A percentile compares a stretch with the other conserved stretches of the same genome.
These are phyloP conservation scores for Taphrina deformans DNA, from an alignment of 1,139 yeast species.

Conservation along the genomic window DNA sequence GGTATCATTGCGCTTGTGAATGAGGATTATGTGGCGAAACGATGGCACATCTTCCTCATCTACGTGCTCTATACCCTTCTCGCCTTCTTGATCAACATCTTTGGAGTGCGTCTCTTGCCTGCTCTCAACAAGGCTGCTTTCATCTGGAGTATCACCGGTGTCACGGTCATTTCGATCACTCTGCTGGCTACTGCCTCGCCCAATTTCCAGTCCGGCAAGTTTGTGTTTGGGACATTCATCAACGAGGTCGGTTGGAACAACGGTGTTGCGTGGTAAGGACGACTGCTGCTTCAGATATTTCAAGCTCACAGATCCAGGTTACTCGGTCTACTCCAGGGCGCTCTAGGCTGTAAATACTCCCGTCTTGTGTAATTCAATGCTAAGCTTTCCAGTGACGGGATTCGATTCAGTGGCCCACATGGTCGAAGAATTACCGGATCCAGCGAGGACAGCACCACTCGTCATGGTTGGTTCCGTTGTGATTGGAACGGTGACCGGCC, in stretches of 20 bases:
- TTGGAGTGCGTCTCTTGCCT: constrained; percentile 37
- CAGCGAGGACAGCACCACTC: constrained; percentile 62
- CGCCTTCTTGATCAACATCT: constrained; percentile 29
- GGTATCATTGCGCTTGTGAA: constrained; percentile 27
- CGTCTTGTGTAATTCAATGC: background rate
- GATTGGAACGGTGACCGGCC: constrained; percentile 66
- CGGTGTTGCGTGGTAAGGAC: constrained; percentile 25
- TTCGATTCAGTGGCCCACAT: constrained; percentile 73
- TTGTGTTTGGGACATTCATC: constrained; percentile 38
- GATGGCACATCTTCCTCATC: constrained; percentile 31
- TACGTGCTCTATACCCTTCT: constrained; percentile 17
- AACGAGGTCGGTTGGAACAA: constrained; percentile 41
- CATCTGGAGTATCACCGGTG: constrained; percentile 41
- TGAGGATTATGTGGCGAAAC: constrained; percentile 9
- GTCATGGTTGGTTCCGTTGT: constrained; percentile 69
- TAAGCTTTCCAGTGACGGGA: constrained; percentile 43
- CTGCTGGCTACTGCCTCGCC: constrained; percentile 40
- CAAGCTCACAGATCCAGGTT: background rate
- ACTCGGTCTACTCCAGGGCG: constrained; percentile 21
- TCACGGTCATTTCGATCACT: constrained; percentile 40
- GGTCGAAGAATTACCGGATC: constrained; percentile 77
- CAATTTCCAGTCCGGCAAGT: constrained; percentile 31
- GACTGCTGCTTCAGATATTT: too few species aligned
- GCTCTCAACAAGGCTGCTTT: constrained; percentile 42
- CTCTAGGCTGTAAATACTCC: constrained; percentile 2